Evolutionary conservation across 129 eudicot genomes (phyloP), one percentile per base, ranked within the genome.

Genomic region (Flaveria ramosissima): DNA sequence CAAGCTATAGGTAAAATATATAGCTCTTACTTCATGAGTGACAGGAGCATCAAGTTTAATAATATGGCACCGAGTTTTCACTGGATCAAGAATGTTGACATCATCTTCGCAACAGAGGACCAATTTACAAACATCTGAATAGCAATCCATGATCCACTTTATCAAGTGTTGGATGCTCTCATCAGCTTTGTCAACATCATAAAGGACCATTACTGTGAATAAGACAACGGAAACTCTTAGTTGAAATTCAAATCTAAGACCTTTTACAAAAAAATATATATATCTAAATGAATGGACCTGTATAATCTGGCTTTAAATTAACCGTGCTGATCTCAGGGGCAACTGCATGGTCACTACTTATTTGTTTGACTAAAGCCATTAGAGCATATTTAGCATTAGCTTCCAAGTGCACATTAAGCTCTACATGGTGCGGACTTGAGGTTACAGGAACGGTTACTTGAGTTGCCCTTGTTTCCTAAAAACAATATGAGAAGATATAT

Each of bases 141-240:
- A 88, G 81, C 94, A 88, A 74, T 91, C 97, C 93, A 91, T 91
- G 56, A 91, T 88, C 97, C 97, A 91, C 79, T 91, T 91, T 45
- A 91, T 85, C 56, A 91, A 81, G 78, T 91, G 97, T 71, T 91
- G 97, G 70, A 91, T 83, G 85, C 86, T 91, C 73, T 86, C 90
- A 55, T 85, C 80, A 73, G 97, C 94, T 85, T 88, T 91, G 62
- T 91, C 94, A 46, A 88, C 92, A 46, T 88, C 97, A 80, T 91
- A 86, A 6, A 91, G 97, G 68, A 91, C 92, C 86, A 91, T 80
- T 39, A 88, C 97, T 88, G 94, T 71, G 80, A 64, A 71, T 17
- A 32, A 61, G 19, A 78, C 39, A 43, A 70, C 11, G 45, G 32
- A 64, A 63, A 23, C 41, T 2, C 21, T 43, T 62, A 71, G 56